Base-by-base conservation (phyloP, 2,329 filamentous ascomycete species). In the Phoma herbarum region DNA sequence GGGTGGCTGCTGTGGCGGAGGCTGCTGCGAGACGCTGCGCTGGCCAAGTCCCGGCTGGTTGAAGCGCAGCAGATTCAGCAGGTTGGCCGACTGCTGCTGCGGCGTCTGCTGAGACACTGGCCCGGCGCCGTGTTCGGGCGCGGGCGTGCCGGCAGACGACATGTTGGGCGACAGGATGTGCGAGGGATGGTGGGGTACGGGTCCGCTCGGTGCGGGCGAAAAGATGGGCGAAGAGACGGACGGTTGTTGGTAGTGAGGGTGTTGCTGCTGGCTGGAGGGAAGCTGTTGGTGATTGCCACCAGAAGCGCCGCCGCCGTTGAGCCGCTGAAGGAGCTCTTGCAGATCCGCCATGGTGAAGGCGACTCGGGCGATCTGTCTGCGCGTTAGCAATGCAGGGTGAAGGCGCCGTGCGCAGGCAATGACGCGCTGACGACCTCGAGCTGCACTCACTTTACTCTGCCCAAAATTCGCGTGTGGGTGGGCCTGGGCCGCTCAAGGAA, bases 41-140 rank as follows among this genome's bases (percentile, higher is more conserved):
- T 77, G 73, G n/a, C 70, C 72, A 26, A 74, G 67, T 77, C 73
- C 61, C 67, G 76, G 65, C 72, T 75, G 63, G 61, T 84, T 87
- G 77, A 88, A 89, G 75, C 87, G 88, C 62, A 91, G 81, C 60
- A 90, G 76, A 69, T 85, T 89, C 59, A 90, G 81, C 64, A 91
- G 75, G 68, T 84, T 86, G 62, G 82, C 81, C 16, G 85, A 84
- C 62, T 76, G 74, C 55, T 76, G 73, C 35, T 75, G 71, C 10
- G 69, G 69, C 28, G 70, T 73, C 62, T 70, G 70, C 60, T 83
- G 81, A 45, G 68, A 81, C 48, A 77, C 73, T 12, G 31, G 33
- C 29, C 50, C 56, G 59, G 79, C 81, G 60, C 66, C 74, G 58
- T 72, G 74, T 70, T 75, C 78, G 50, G 72, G 77, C 51, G 67